A percentile compares a stretch with the other conserved stretches of the same genome.
Evolutionary conservation across 2,329 filamentous ascomycete genomes (phyloP).

Genomic region (Penicillium polonicum): DNA sequence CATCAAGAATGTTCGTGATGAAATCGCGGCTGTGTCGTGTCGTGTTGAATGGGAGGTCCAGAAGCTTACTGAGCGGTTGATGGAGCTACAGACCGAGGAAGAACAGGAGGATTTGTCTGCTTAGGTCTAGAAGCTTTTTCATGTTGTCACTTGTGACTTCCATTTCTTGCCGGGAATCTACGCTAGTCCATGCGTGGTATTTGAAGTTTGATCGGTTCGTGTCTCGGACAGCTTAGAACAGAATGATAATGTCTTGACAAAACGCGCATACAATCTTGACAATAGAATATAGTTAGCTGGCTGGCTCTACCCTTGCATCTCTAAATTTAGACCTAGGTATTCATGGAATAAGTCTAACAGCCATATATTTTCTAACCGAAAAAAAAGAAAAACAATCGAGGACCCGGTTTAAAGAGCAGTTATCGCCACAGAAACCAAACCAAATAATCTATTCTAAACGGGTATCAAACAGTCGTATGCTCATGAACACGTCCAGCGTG

Average conservation of each 20-base stretch:
- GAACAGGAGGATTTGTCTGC: neutral
- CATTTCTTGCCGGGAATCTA: neutral
- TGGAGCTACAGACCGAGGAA: neutral
- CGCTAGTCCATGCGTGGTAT: neutral
- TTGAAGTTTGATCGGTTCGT: neutral
- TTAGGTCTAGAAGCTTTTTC: neutral
- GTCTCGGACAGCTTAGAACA: neutral
- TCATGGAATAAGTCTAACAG: neutral
- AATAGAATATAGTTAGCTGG: neutral
- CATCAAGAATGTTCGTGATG: too few relatives aligned
- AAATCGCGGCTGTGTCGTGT: too few relatives aligned
- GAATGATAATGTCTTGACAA: neutral
- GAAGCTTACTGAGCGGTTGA: too few relatives aligned
- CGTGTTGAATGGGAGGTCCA: too few relatives aligned
- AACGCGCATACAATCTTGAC: neutral
- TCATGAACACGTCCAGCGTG: conserved; percentile 5
- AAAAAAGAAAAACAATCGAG: neutral
- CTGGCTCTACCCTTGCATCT: neutral
- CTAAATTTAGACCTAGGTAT: neutral
- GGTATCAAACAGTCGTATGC: conserved; percentile 2
- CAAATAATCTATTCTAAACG: neutral
- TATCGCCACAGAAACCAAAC: neutral
- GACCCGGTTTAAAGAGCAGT: neutral
- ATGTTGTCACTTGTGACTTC: neutral
- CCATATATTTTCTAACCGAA: neutral